Conservation (phyloP, 495 filamentous ascomycete genomes). For the Hapsidospora chrysogenum region DNA sequence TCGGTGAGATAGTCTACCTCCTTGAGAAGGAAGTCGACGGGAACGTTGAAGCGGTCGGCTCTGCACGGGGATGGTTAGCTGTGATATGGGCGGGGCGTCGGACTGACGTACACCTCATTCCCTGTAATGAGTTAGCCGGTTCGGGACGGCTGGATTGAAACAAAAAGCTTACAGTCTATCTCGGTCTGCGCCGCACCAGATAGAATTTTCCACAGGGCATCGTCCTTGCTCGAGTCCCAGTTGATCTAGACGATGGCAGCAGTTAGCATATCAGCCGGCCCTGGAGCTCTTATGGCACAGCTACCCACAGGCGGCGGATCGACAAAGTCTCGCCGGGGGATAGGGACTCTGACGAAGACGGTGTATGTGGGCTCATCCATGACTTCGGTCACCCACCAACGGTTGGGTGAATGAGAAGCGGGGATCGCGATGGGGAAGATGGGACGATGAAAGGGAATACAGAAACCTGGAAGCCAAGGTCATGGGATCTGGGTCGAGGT, state of each 20-base stretch:
- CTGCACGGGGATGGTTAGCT: conserved; percentile 11
- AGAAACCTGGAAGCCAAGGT: too few species aligned
- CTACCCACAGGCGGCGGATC: conserved; percentile 67
- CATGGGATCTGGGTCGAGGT: too few species aligned
- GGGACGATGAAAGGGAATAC: background rate
- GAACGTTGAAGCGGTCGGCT: conserved; percentile 39
- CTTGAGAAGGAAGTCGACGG: conserved; percentile 76
- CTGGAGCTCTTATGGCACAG: too few species aligned
- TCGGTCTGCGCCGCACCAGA: conserved; percentile 62
- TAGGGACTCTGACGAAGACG: conserved; percentile 75
- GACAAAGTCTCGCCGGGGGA: conserved; percentile 70
- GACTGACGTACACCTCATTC: conserved; percentile 52
- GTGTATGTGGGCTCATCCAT: conserved; percentile 37
- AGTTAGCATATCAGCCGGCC: conserved; percentile 5
- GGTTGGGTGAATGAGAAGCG: too few species aligned
- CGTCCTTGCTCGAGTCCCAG: conserved; percentile 64
- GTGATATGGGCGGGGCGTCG: background rate
- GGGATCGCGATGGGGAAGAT: background rate
- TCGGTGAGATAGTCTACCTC: conserved; percentile 94
- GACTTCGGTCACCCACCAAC: too few species aligned
- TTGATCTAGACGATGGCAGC: conserved; percentile 28
- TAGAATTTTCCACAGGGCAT: conserved; percentile 75
- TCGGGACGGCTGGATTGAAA: too few species aligned
- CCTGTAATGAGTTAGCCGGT: conserved; percentile 35
- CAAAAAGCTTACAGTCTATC: conserved; percentile 59